Conservation (phyloP, 2,329 filamentous ascomycete species). For the Plectosphaerella cucumerina region DNA sequence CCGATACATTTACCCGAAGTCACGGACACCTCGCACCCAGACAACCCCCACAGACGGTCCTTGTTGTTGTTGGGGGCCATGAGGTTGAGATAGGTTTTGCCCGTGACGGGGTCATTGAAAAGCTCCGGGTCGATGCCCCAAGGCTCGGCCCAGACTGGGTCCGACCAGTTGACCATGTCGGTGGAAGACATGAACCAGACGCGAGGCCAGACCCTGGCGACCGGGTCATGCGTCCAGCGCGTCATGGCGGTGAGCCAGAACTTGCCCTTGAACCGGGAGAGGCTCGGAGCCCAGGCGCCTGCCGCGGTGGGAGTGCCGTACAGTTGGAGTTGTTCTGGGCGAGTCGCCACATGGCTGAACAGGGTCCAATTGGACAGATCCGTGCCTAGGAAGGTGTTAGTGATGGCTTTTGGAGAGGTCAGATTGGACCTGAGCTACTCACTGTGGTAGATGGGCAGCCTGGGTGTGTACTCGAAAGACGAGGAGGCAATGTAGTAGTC, state of each 20-base stretch:
- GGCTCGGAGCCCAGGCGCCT: slow-evolving; percentile 6
- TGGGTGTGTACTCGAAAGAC: slow-evolving; percentile 51
- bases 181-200: slow-evolving; percentile 16
- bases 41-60: slow-evolving; percentile 15
- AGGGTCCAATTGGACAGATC: slow-evolving; percentile 35
- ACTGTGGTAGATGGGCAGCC: slow-evolving; percentile 44
- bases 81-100: slow-evolving; percentile 13
- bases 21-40: slow-evolving; percentile 14
- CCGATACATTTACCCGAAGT: slow-evolving; percentile 11
- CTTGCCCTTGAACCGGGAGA: slow-evolving; percentile 1
- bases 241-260: slow-evolving; percentile 18
- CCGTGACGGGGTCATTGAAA: slow-evolving; percentile 11
- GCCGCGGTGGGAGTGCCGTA: slow-evolving; percentile 5
- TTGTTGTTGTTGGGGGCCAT: slow-evolving; percentile 15
- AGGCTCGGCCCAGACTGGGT: slow-evolving; percentile 8
- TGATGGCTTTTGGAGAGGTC: no score
- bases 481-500: slow-evolving; percentile 51
- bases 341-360: slow-evolving; percentile 16
- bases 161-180: slow-evolving; percentile 9
- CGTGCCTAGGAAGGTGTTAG: slow-evolving; percentile 22
- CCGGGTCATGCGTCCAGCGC: slow-evolving; percentile 28
- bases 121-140: slow-evolving; percentile 9
- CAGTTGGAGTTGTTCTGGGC: slow-evolving; percentile 5
- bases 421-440: background rate
- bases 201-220: slow-evolving; percentile 29